A percentile compares a stretch with the other conserved stretches of the same genome.
These are phyloP conservation scores for Conticribra weissflogii DNA, from an alignment of 108 stramenopile species.

Conservation along the genomic window DNA sequence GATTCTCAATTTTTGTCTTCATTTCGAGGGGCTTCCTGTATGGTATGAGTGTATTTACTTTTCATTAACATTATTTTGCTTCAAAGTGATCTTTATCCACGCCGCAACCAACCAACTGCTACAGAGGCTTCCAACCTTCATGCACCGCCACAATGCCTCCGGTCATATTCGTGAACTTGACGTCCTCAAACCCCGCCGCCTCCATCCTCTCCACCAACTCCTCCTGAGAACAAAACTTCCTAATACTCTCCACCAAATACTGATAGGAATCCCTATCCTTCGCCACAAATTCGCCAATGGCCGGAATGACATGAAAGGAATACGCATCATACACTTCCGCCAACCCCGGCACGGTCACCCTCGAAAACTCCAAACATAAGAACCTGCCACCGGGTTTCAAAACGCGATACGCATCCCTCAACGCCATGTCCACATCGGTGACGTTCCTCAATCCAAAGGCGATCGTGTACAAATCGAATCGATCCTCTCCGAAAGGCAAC, in stretches of 20 bases:
- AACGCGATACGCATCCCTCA: slow-evolving; percentile 86
- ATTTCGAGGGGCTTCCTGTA: no score
- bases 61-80: no score
- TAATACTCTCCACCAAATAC: slow-evolving; percentile 98
- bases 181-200: slow-evolving; percentile 77
- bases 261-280: slow-evolving; percentile 95
- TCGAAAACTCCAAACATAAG: slow-evolving; percentile 97
- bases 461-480: slow-evolving; percentile 98
- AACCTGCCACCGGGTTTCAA: slow-evolving; percentile 97
- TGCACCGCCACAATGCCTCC: slow-evolving; percentile 95
- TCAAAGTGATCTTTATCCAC: no score
- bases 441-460: slow-evolving; percentile 99
- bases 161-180: slow-evolving; percentile 87
- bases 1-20: no score
- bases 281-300: slow-evolving; percentile 91
- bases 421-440: slow-evolving; percentile 89
- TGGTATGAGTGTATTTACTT: no score
- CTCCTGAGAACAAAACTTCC: slow-evolving; percentile 93
- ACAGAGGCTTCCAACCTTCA: slow-evolving; percentile 84
- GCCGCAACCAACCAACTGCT: no score
- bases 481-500: slow-evolving; percentile 87
- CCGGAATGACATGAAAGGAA: slow-evolving; percentile 94
- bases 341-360: slow-evolving; percentile 74
- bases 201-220: slow-evolving; percentile 81
- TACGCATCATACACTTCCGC: slow-evolving; percentile 88